Percentiles rank a stretch among this genome's conserved stretches.
These are phyloP conservation scores for Chlorophyllum brunneum DNA, from an alignment of 768 basidiomycete species.

Conservation along the genomic window DNA sequence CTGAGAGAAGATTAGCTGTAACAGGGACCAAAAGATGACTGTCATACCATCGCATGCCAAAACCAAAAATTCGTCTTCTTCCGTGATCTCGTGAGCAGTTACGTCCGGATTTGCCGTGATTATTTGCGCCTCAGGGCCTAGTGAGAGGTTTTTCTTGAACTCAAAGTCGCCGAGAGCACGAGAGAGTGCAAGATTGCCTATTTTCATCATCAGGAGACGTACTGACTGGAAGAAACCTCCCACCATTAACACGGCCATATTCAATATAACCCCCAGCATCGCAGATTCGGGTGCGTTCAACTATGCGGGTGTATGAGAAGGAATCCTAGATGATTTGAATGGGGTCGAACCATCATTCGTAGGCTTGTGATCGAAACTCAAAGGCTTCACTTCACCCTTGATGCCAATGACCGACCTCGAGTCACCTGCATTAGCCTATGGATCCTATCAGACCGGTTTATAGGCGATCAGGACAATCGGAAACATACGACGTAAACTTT, in stretches of 20 bases:
- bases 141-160: slow-evolving; percentile 89
- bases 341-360: slow-evolving; percentile 66
- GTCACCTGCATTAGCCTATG: slow-evolving; percentile 95
- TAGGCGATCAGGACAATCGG: slow-evolving; percentile 3
- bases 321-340: neutral
- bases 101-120: slow-evolving; percentile 96
- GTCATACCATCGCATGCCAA: slow-evolving; percentile 89
- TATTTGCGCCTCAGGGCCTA: slow-evolving; percentile 85
- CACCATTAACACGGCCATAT: slow-evolving; percentile 95
- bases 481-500: slow-evolving; percentile 76
- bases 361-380: slow-evolving; percentile 97
- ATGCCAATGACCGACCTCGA: slow-evolving; percentile 85
- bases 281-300: slow-evolving; percentile 80
- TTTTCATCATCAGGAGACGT: slow-evolving; percentile 7
- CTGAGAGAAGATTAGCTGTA: slow-evolving; percentile 35
- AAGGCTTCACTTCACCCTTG: slow-evolving; percentile 80
- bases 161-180: slow-evolving; percentile 97
- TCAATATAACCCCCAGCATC: slow-evolving; percentile 95
- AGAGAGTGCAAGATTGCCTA: slow-evolving; percentile 93
- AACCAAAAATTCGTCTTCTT: slow-evolving; percentile 96
- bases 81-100: slow-evolving; percentile 71
- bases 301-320: slow-evolving; percentile 31
- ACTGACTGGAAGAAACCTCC: slow-evolving; percentile 14
- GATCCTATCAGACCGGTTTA: slow-evolving; percentile 15
- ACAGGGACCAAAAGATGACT: neutral